phyloP scores from a whole-genome alignment of 2,329 filamentous ascomycete genomes.

The Xylogone sp. region DNA sequence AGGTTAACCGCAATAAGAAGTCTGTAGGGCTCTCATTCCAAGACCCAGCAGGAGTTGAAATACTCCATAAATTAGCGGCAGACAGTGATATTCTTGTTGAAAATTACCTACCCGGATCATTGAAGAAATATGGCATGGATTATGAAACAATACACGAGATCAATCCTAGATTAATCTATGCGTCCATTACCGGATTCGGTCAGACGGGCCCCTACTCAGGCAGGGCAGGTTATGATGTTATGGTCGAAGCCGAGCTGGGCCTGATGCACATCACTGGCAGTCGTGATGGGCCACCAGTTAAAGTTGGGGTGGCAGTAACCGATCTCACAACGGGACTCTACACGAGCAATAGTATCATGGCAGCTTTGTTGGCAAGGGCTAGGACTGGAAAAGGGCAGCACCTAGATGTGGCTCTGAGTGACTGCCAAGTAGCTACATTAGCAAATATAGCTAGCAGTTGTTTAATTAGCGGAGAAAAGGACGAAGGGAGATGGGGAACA shows the following conservation, averaged over 20 bases:
- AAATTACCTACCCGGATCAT: constrained; percentile 87
- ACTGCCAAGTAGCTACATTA: constrained; percentile 91
- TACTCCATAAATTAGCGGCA: constrained; percentile 79
- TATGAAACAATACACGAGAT: constrained; percentile 75
- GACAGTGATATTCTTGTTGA: constrained; percentile 92
- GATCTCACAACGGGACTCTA: constrained; percentile 95
- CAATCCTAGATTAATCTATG: constrained; percentile 87
- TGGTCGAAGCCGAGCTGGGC: constrained; percentile 98
- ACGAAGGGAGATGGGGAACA: constrained; percentile 90
- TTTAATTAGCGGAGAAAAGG: constrained; percentile 81
- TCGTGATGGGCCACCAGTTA: constrained; percentile 85
- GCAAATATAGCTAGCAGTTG: constrained; percentile 95
- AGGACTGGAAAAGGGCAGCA: constrained; percentile 82
- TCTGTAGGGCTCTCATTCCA: constrained; percentile 90
- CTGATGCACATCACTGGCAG: constrained; percentile 97
- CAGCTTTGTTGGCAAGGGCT: constrained; percentile 73
- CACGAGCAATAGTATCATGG: constrained; percentile 93
- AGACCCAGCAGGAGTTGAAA: constrained; percentile 75
- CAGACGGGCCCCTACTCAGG: constrained; percentile 88
- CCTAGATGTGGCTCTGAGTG: constrained; percentile 85
- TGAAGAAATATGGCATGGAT: constrained; percentile 90
- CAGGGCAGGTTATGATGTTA: constrained; percentile 94
- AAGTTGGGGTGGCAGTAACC: constrained; percentile 95
- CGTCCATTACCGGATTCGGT: constrained; percentile 94
- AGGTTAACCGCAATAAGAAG: constrained; percentile 98